Evolutionary conservation across 345 rosid species (phyloP).

Genomic region (Brassica cretica): DNA sequence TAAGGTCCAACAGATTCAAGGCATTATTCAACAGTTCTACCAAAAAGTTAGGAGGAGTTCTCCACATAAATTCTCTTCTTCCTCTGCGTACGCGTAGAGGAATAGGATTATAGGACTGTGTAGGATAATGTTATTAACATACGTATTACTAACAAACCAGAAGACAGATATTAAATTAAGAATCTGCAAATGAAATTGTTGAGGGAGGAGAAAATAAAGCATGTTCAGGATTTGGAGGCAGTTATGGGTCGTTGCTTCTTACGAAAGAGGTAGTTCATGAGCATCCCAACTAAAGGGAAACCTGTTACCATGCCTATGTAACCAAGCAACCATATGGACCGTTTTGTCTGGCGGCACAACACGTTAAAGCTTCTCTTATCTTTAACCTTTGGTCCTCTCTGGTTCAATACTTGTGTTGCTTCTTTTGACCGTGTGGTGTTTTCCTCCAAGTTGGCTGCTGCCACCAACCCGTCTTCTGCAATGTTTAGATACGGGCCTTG

Average conservation of each 20-base stretch:
- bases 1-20: no score
- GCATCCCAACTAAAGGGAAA: conserved; percentile 65
- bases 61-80: not conserved
- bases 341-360: conserved; percentile 38
- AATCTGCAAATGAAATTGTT: not conserved
- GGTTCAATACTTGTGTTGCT: conserved; percentile 7
- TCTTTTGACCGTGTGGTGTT: conserved; percentile 25
- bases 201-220: not conserved
- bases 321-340: conserved; percentile 57
- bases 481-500: conserved; percentile 68
- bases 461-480: conserved; percentile 65
- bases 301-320: conserved; percentile 59
- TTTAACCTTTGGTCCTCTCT: conserved; percentile 29
- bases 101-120: not conserved
- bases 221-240: conserved; percentile 8
- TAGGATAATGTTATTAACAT: conserved; percentile 1
- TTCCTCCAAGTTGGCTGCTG: conserved; percentile 55
- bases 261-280: conserved; percentile 43
- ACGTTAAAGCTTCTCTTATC: conserved; percentile 46
- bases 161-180: not conserved
- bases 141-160: not conserved
- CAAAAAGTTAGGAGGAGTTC: not conserved
- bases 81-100: not conserved
- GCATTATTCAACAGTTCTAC: not conserved
- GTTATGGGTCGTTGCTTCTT: conserved; percentile 43